Base-by-base conservation (phyloP, 805 yeast genomes). In the Barnettozyma pratensis region DNA sequence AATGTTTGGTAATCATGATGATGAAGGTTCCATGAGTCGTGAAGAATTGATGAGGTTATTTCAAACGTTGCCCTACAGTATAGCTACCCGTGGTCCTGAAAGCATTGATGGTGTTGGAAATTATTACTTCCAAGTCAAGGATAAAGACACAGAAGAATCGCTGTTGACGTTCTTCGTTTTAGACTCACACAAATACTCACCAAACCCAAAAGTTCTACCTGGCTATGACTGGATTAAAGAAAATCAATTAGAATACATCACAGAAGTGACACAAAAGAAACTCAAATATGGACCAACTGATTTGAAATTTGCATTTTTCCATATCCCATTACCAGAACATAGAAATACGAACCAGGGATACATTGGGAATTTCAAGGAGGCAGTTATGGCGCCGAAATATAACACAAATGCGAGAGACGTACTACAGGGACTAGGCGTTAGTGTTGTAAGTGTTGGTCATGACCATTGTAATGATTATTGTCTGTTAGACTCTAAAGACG, bases 401-500 rank as follows among this genome's bases (percentile, higher is more conserved):
- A 84, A 91, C 61, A 70, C 89, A 0, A 85, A 86, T 7, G 85
- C 85, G 45, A 70, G 89, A 45, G 67, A 74, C 7, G 67, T 77
- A 0, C 68, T 94, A 28, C 73, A 74, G 6, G 68, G 75, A n/a
- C 53, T 87, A 7, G 95, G 92, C 0, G 90, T 94, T 1, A 70
- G 77, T 31, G 88, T 87, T 0, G 79, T 82, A 0, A 73, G 85
- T 47, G 96, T 87, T 12, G 99, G 99, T 0, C 99, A 94, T 64
- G 99, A 94, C 61, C 99, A 94, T 64, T 87, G 89, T 57, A 94
- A 94, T 65, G 98, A 94, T 61, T 94, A 78, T 63, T 94, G 99
- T 66, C 67, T 87, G 50, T 66, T 74, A 45, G 85, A 86, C 54
- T 64, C 70, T 26, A 63, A 69, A n/a, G 47, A 41, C 8, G 46